Evolutionary conservation across 2,329 filamentous ascomycete genomes (phyloP).

Genomic region (Fusarium lyarnte): DNA sequence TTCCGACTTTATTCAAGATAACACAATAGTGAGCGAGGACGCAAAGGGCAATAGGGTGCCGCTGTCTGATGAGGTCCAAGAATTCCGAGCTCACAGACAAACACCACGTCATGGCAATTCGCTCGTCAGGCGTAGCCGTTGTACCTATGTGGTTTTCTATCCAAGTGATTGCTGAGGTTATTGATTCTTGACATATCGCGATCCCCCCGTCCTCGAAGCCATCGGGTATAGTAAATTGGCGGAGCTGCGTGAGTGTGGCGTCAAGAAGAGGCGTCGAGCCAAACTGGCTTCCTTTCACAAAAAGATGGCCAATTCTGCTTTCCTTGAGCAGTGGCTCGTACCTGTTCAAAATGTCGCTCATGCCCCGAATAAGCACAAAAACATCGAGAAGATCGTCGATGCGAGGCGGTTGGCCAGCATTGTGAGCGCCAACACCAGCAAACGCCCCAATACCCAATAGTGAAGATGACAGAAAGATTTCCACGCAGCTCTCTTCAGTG

Average conservation of each 20-base stretch:
- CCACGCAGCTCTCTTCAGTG: conserved; percentile 45
- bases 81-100: conserved; percentile 23
- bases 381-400: conserved; percentile 48
- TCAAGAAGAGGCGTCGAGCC: conserved; percentile 4
- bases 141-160: neutral
- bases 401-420: conserved; percentile 28
- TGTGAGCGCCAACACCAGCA: conserved; percentile 38
- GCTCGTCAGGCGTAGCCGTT: conserved; percentile 2
- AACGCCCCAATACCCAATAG: conserved; percentile 47
- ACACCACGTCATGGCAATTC: conserved; percentile 25
- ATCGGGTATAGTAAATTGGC: conserved; percentile 7
- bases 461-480: conserved; percentile 47
- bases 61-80: conserved; percentile 24
- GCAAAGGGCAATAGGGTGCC: conserved; percentile 19
- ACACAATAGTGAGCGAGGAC: conserved; percentile 32
- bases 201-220: neutral
- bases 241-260: conserved; percentile 13
- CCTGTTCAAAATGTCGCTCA: conserved; percentile 44
- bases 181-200: conserved; percentile 3
- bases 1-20: conserved; percentile 14
- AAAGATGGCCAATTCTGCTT: conserved; percentile 5
- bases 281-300: neutral
- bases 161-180: conserved; percentile 6
- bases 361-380: conserved; percentile 45
- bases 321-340: conserved; percentile 24